phyloP scores from a whole-genome alignment of 768 basidiomycete genomes.

The Leccinum boreale region DNA sequence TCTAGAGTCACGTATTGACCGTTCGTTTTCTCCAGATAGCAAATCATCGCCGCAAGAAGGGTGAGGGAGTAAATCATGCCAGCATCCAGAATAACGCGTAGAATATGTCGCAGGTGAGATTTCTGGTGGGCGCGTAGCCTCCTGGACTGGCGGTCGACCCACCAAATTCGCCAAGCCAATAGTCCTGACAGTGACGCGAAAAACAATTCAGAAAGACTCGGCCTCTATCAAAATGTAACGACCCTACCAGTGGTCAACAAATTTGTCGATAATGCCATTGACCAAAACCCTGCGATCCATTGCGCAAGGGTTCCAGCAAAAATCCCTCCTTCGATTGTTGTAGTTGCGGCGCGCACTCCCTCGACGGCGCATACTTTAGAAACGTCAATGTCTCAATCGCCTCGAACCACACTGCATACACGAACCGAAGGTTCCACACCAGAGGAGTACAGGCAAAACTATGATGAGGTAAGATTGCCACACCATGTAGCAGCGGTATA shows the following conservation, averaged over 20 bases:
- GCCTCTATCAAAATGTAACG: neutral
- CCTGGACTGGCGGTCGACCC: constrained; percentile 20
- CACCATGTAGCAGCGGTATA: constrained; percentile 30
- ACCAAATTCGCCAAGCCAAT: constrained; percentile 31
- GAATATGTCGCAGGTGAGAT: constrained; percentile 11
- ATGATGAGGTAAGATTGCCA: constrained; percentile 30
- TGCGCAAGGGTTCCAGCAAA: constrained; percentile 24
- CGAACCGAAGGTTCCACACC: constrained; percentile 28
- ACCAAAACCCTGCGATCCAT: constrained; percentile 37
- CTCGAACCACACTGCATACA: neutral
- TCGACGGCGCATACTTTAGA: constrained; percentile 18
- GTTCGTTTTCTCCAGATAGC: constrained; percentile 27
- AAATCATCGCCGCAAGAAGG: constrained; percentile 30
- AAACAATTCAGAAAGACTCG: neutral
- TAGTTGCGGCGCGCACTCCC: constrained; percentile 16
- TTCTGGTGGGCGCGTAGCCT: constrained; percentile 9
- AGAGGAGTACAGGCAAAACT: constrained; percentile 28
- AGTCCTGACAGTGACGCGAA: constrained; percentile 12
- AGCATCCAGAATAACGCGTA: constrained; percentile 36
- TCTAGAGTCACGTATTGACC: constrained; percentile 35
- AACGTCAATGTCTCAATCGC: neutral
- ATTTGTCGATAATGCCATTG: constrained; percentile 32
- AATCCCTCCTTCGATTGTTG: constrained; percentile 11
- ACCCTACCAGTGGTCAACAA: constrained; percentile 29
- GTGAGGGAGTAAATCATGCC: constrained; percentile 37